Evolutionary conservation across 371 early-diverging fungal species (phyloP).

Genomic region (Mucor lusitanicus): DNA sequence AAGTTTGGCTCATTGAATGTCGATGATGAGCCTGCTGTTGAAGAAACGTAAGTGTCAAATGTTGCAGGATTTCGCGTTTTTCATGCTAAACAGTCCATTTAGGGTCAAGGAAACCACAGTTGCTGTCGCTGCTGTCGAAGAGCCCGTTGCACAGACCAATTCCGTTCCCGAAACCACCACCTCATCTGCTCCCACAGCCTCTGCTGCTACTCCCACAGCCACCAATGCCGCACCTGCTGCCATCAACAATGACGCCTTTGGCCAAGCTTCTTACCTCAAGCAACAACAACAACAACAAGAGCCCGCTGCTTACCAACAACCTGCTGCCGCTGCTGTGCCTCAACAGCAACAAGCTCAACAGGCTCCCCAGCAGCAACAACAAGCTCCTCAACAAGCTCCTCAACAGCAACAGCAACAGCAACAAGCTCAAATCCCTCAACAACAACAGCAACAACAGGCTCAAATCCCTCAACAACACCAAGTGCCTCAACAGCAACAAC

Average conservation of each 20-base stretch:
- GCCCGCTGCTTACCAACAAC: constrained; percentile 17
- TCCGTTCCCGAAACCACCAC: background rate
- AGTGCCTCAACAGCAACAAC: constrained; percentile 28
- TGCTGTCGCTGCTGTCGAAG: background rate
- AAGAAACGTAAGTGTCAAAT: constrained; percentile 18
- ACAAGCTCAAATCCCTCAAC: constrained; percentile 8
- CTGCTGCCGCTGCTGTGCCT: constrained; percentile 12
- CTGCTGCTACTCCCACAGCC: constrained; percentile 9
- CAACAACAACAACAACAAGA: constrained; percentile 23
- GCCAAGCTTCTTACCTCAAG: constrained; percentile 14
- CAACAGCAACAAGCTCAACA: constrained; percentile 17
- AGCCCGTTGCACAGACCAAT: constrained; percentile 13
- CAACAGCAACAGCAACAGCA: constrained; percentile 16
- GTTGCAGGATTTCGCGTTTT: background rate
- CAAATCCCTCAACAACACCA: constrained; percentile 33
- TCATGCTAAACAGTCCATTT: background rate
- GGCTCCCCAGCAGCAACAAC: too few species aligned
- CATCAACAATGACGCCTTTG: constrained; percentile 3
- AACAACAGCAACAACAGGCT: constrained; percentile 4
- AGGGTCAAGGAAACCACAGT: constrained; percentile 15
- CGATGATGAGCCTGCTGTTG: constrained; percentile 25
- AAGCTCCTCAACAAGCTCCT: constrained; percentile 13
- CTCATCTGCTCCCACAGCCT: constrained; percentile 8
- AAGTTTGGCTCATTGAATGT: constrained; percentile 84
- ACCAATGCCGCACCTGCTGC: constrained; percentile 14